phyloP scores from a whole-genome alignment of 1,284 basidiomycete genomes.

The Coniferiporia weirii region DNA sequence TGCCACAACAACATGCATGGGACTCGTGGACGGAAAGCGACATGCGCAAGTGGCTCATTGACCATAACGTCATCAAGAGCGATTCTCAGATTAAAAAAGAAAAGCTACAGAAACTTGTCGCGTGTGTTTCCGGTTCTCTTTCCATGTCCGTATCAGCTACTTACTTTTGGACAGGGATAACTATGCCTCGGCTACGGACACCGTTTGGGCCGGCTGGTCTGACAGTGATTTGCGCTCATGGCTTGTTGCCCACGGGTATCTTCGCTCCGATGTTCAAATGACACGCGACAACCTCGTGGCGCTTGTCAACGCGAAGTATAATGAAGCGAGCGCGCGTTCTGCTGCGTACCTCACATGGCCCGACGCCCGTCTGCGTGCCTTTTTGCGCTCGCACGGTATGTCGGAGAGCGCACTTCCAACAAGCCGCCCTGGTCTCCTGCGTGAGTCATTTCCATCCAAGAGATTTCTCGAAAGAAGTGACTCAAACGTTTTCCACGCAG shows the following conservation, averaged over 20 bases:
- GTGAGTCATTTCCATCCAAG: conserved; percentile 32
- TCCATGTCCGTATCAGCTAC: not conserved
- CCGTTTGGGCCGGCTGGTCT: conserved; percentile 68
- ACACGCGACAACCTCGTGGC: conserved; percentile 70
- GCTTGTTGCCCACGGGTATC: conserved; percentile 71
- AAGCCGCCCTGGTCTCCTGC: conserved; percentile 64
- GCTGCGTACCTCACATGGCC: conserved; percentile 82
- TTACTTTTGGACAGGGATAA: conserved; percentile 48
- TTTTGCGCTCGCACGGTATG: conserved; percentile 69
- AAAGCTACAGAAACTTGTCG: conserved; percentile 70
- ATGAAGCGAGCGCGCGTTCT: conserved; percentile 34
- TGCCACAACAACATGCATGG: conserved; percentile 50
- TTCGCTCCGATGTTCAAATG: conserved; percentile 61
- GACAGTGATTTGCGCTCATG: conserved; percentile 75
- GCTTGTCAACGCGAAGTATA: conserved; percentile 61
- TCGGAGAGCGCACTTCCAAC: conserved; percentile 62
- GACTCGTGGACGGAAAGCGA: conserved; percentile 66
- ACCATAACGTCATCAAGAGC: conserved; percentile 63
- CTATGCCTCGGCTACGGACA: conserved; percentile 66
- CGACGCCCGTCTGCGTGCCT: conserved; percentile 81
- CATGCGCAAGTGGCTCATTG: conserved; percentile 65
- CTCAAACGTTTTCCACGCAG: conserved; percentile 26
- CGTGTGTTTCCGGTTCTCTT: conserved; percentile 35
- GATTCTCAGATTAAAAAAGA: conserved; percentile 69
- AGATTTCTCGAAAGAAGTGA: not conserved